phyloP scores from a whole-genome alignment of 148 eudicot genomes.

The Cornus controversa region DNA sequence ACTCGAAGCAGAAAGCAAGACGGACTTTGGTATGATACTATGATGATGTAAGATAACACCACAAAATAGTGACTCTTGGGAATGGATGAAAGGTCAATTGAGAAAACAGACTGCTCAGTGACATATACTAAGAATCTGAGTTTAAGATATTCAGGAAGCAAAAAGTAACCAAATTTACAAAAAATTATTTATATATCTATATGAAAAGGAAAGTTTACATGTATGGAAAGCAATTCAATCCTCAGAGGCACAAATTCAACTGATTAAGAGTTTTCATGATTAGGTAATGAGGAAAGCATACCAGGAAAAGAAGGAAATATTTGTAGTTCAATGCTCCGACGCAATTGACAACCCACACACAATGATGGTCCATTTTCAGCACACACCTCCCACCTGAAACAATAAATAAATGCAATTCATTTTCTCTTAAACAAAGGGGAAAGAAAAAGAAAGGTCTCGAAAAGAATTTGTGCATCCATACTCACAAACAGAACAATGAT shows the following conservation, averaged over 20 bases:
- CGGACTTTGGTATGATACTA: background rate
- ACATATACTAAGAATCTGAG: background rate
- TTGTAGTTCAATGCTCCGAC: slow-evolving; percentile 97
- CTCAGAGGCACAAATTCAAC: background rate
- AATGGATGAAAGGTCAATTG: background rate
- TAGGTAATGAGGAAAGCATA: slow-evolving; percentile 24
- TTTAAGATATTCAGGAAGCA: background rate
- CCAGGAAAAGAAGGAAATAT: slow-evolving; percentile 98
- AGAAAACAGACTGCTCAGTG: background rate
- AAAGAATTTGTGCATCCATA: slow-evolving; percentile 11
- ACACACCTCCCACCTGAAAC: slow-evolving; percentile 89
- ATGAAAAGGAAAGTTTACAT: background rate
- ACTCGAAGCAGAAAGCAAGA: background rate
- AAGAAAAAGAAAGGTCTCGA: background rate
- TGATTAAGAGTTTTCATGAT: background rate
- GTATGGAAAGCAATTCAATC: no score
- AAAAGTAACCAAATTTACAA: background rate
- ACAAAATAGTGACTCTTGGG: background rate
- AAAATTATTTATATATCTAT: background rate
- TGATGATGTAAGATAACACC: background rate
- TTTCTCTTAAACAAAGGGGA: background rate
- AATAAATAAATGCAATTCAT: slow-evolving; percentile 16
- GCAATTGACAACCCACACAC: slow-evolving; percentile 99
- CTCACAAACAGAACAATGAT: slow-evolving; percentile 99
- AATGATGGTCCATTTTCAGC: slow-evolving; percentile 98